Conservation (phyloP, 2,329 filamentous ascomycete genomes). For the Cordyceps cicadae region DNA sequence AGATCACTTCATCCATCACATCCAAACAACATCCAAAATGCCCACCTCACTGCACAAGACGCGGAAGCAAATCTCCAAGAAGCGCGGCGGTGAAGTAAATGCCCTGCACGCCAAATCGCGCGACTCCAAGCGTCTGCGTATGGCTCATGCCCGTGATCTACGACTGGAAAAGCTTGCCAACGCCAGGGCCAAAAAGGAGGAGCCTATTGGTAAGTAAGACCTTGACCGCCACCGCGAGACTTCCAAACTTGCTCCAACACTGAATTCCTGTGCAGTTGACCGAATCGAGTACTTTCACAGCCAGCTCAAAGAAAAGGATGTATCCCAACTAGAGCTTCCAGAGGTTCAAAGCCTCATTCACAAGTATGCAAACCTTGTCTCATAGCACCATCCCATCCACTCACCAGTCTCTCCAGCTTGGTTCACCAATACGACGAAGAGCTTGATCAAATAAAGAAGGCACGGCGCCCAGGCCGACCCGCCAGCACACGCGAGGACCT, state of each 20-base stretch:
- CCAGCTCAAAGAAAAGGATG: slow-evolving; percentile 42
- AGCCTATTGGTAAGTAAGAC: slow-evolving; percentile 57
- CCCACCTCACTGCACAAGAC: slow-evolving; percentile 72
- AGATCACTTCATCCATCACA: background rate
- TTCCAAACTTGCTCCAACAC: slow-evolving; percentile 3
- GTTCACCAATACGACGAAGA: slow-evolving; percentile 65
- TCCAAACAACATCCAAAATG: slow-evolving; percentile 43
- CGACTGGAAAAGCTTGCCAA: slow-evolving; percentile 65
- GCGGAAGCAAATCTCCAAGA: slow-evolving; percentile 83
- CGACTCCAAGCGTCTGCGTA: slow-evolving; percentile 72
- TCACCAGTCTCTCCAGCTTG: slow-evolving; percentile 38
- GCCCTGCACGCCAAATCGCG: slow-evolving; percentile 81
- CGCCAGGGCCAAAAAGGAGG: slow-evolving; percentile 65
- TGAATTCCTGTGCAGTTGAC: slow-evolving; percentile 20
- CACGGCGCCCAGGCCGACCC: slow-evolving; percentile 70
- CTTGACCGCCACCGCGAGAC: background rate
- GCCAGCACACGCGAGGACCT: slow-evolving; percentile 69
- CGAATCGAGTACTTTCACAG: slow-evolving; percentile 59
- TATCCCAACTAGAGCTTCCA: slow-evolving; percentile 41
- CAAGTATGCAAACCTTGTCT: slow-evolving; percentile 36
- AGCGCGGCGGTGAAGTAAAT: slow-evolving; percentile 64
- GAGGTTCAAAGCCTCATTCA: slow-evolving; percentile 55
- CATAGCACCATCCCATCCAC: background rate
- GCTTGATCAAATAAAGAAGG: slow-evolving; percentile 54
- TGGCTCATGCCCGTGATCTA: slow-evolving; percentile 73